Base-by-base conservation (phyloP, 2,329 filamentous ascomycete genomes). In the Ophiocordyceps camponoti-floridani region DNA sequence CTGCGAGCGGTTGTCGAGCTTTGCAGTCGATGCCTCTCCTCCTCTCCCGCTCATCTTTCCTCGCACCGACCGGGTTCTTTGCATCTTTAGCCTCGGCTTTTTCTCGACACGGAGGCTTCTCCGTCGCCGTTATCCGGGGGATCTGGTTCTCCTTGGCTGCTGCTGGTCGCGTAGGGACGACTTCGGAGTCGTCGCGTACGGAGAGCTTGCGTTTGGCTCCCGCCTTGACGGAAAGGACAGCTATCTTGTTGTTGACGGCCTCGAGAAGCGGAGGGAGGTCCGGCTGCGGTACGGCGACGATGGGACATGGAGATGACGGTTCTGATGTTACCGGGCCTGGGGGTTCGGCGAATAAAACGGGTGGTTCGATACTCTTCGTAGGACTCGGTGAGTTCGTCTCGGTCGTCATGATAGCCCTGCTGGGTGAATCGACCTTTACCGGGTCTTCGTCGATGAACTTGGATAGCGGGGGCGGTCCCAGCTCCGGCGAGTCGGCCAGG, bases 391-490 rank as follows among this genome's bases (percentile, higher is more conserved):
- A 16, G 14, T 51, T 48, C 16, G 44, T 19, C 18, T 48, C 51
- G n/a, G n/a, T 38, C 4, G 46, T 13, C 6, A 46, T 45, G 18
- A 44, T 41, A 28, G 49, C 49, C 38, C 51, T 58, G 38, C 50
- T 58, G 1, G 72, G 68, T 5, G 74, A 66, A 49, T 74, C 69
- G 46, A 70, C 58, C 51, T 75, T 73, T 30, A 72, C 61, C 1
- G 68, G 66, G 43, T 76, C 71, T 44, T 70, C 66, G 33, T 77
- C 69, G n/a, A 77, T 67, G 49, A 71, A 75, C 46, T 70, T 66
- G 9, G 73, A 77, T 41, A 75, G 64, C 1, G 75, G 72, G 5
- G 76, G 75, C 4, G 77, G 72, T 0, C 80, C 81, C 41, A 86
- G 68, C 46, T 85, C 79, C 6, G 81, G 79, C 3, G 81, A 84